A percentile compares a stretch with the other conserved stretches of the same genome.
phyloP scores from a whole-genome alignment of 805 yeast genomes.

The Wilhelminamyces savonicus region DNA sequence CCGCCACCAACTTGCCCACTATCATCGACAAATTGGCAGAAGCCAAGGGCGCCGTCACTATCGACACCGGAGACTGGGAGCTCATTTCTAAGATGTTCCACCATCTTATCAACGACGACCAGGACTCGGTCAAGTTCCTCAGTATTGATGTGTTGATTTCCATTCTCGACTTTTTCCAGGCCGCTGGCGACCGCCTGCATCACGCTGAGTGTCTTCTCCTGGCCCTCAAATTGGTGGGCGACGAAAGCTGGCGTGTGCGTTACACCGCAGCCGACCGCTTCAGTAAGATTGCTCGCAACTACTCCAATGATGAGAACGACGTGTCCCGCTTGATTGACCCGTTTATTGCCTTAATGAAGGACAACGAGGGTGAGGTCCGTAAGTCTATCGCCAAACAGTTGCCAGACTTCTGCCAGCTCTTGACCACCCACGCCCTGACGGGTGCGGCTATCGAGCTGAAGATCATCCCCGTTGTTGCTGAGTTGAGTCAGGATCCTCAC shows the following conservation, averaged over 20 bases:
- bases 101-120: constrained; percentile 72
- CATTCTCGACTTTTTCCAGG: constrained; percentile 63
- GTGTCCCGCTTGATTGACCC: constrained; percentile 60
- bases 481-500: constrained; percentile 81
- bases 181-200: constrained; percentile 50
- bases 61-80: constrained; percentile 66
- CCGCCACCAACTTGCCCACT: constrained; percentile 77
- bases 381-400: constrained; percentile 90
- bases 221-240: constrained; percentile 68
- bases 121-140: constrained; percentile 90
- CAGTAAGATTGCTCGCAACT: constrained; percentile 61
- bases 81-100: constrained; percentile 77
- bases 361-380: constrained; percentile 94
- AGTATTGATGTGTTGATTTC: constrained; percentile 84
- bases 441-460: constrained; percentile 53
- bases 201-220: constrained; percentile 57
- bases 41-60: constrained; percentile 34
- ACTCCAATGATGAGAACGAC: constrained; percentile 51
- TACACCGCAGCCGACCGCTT: constrained; percentile 97
- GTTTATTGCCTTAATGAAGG: constrained; percentile 74
- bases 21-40: constrained; percentile 51
- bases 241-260: constrained; percentile 97
- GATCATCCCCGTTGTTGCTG: constrained; percentile 78
- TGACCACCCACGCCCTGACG: constrained; percentile 28
- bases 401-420: constrained; percentile 61